These are phyloP conservation scores for Pichia phayaonensis DNA, from an alignment of 805 yeast species.

Conservation along the genomic window DNA sequence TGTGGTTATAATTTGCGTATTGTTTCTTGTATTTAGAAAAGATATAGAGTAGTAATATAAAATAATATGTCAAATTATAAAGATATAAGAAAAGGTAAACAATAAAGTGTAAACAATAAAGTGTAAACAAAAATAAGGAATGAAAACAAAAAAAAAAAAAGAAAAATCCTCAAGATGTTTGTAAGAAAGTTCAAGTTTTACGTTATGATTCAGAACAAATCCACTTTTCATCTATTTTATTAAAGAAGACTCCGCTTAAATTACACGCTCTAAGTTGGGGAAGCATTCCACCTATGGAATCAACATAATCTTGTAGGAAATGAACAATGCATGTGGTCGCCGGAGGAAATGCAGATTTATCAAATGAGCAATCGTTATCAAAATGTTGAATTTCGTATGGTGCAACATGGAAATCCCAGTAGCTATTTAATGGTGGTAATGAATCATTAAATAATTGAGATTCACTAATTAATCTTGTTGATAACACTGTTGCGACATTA, in stretches of 20 bases:
- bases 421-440: constrained; percentile 27
- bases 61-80: neutral
- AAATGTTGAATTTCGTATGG: constrained; percentile 34
- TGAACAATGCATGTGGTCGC: constrained; percentile 38
- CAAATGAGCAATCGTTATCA: constrained; percentile 33
- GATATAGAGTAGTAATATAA: neutral
- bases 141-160: neutral
- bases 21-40: neutral
- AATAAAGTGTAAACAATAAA: neutral
- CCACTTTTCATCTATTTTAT: constrained; percentile 11
- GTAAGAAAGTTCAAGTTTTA: neutral
- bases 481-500: constrained; percentile 38
- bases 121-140: too few relatives aligned
- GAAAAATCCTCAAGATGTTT: neutral
- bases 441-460: constrained; percentile 21
- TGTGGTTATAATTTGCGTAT: neutral
- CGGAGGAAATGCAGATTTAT: constrained; percentile 35
- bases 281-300: constrained; percentile 25
- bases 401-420: constrained; percentile 40
- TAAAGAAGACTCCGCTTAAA: constrained; percentile 38
- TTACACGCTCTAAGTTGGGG: constrained; percentile 30
- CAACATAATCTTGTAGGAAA: constrained; percentile 38
- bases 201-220: constrained; percentile 10
- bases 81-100: neutral
- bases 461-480: constrained; percentile 25